A percentile compares a stretch with the other conserved stretches of the same genome.
Evolutionary conservation across 345 rosid genomes (phyloP).

Genomic region (Lepidium aucheri): DNA sequence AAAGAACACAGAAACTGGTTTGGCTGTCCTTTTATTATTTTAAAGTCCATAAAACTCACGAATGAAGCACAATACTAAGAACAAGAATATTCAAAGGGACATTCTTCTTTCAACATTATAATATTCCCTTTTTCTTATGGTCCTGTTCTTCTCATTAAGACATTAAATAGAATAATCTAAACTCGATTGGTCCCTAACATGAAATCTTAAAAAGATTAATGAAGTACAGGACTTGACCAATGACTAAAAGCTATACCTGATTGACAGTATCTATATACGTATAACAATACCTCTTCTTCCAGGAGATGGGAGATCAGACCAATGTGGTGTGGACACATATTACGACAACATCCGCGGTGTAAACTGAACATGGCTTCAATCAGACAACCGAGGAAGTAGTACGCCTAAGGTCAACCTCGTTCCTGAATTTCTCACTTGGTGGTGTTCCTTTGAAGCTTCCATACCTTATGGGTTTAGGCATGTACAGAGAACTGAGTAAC

Average conservation of each 20-base stretch:
- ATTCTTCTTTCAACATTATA: not conserved
- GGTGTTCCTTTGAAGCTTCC: constrained; percentile 79
- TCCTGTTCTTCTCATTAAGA: constrained; percentile 10
- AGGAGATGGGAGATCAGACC: constrained; percentile 17
- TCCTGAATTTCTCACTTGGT: constrained; percentile 45
- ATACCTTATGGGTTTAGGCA: constrained; percentile 67
- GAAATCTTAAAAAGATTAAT: constrained; percentile 9
- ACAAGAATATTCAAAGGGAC: not conserved
- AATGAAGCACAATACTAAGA: constrained; percentile 7
- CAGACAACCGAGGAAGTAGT: constrained; percentile 68
- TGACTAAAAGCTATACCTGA: constrained; percentile 38
- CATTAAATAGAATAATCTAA: constrained; percentile 17
- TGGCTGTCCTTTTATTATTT: not conserved
- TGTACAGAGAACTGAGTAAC: constrained; percentile 69
- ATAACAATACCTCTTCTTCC: not conserved
- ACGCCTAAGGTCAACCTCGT: constrained; percentile 61
- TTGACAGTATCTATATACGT: constrained; percentile 28
- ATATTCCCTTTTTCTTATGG: not conserved
- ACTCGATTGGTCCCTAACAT: constrained; percentile 5
- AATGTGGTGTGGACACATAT: constrained; percentile 5
- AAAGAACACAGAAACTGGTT: not conserved
- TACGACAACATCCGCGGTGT: not conserved
- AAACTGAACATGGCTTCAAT: constrained; percentile 12
- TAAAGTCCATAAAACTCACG: not conserved
- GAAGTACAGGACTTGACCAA: constrained; percentile 26